Conservation (phyloP, 208 protist species). For the Porcisia deanei region DNA sequence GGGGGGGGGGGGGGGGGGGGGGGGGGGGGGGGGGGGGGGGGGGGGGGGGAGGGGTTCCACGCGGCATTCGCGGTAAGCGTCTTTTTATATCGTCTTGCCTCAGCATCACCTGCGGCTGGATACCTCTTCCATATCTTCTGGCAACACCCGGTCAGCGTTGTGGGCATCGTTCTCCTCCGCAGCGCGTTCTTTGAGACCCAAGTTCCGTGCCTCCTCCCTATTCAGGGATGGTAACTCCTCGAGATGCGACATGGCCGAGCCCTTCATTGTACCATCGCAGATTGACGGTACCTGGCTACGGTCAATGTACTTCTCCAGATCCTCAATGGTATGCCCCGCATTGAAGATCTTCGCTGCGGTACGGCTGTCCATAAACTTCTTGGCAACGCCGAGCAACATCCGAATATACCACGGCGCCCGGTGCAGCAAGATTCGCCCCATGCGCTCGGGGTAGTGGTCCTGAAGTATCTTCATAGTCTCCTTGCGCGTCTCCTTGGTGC, state of each 20-base stretch:
- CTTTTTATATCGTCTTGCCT: background rate
- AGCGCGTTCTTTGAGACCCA: background rate
- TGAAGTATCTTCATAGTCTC: slow-evolving; percentile 64
- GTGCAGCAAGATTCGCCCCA: slow-evolving; percentile 53
- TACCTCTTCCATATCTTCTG: background rate
- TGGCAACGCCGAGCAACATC: slow-evolving; percentile 34
- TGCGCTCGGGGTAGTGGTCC: slow-evolving; percentile 74
- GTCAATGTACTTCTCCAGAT: slow-evolving; percentile 46
- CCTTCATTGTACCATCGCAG: slow-evolving; percentile 37
- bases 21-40: too few relatives aligned
- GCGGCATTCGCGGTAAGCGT: background rate
- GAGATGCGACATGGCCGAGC: slow-evolving; percentile 3
- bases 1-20: too few relatives aligned
- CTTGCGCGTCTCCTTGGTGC: slow-evolving; percentile 46
- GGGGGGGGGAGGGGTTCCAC: background rate
- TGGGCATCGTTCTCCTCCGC: background rate
- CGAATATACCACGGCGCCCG: slow-evolving; percentile 64
- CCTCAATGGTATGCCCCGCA: slow-evolving; percentile 35
- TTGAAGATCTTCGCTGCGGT: slow-evolving; percentile 47
- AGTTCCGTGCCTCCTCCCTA: background rate
- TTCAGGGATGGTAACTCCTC: slow-evolving; percentile 16
- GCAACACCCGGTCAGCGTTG: background rate
- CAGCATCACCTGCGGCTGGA: background rate
- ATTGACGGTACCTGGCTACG: slow-evolving; percentile 35
- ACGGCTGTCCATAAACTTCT: slow-evolving; percentile 57